These are phyloP conservation scores for Phoma sp. DNA, from an alignment of 2,329 filamentous ascomycete species.

Conservation along the genomic window DNA sequence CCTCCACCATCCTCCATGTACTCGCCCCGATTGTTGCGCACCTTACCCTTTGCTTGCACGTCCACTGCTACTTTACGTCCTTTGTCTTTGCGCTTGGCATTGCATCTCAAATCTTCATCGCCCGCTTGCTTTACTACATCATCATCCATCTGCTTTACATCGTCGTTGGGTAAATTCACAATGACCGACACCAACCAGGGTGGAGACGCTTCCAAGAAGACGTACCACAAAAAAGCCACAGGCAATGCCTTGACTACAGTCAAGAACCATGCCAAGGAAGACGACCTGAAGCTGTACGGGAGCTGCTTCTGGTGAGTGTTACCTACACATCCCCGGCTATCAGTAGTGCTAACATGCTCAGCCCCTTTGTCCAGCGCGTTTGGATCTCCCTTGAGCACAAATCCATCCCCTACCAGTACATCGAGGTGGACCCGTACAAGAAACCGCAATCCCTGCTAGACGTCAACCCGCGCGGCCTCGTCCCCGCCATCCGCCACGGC, in stretches of 20 bases:
- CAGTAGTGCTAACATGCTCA: constrained; percentile 38
- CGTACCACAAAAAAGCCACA: constrained; percentile 73
- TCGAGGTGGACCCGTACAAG: constrained; percentile 81
- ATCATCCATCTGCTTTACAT: neutral
- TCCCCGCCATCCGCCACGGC: constrained; percentile 78
- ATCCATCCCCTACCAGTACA: constrained; percentile 80
- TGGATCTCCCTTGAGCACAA: constrained; percentile 90
- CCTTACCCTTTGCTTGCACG: neutral
- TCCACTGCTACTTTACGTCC: neutral
- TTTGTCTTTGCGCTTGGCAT: neutral
- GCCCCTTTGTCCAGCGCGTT: constrained; percentile 84
- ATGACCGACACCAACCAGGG: constrained; percentile 58
- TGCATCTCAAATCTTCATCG: neutral
- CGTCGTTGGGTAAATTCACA: constrained; percentile 23
- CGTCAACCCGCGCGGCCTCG: constrained; percentile 75
- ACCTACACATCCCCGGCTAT: constrained; percentile 20
- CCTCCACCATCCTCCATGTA: constrained; percentile 15
- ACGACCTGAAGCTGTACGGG: constrained; percentile 77
- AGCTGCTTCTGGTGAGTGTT: constrained; percentile 77
- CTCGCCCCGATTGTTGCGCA: neutral
- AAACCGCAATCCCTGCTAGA: constrained; percentile 74
- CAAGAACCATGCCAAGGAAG: constrained; percentile 72
- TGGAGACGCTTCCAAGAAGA: constrained; percentile 64
- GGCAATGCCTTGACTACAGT: constrained; percentile 73
- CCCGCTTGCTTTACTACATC: neutral